Evolutionary conservation across 257 asterid genomes (phyloP).

Genomic region (Solanum sejunctum): DNA sequence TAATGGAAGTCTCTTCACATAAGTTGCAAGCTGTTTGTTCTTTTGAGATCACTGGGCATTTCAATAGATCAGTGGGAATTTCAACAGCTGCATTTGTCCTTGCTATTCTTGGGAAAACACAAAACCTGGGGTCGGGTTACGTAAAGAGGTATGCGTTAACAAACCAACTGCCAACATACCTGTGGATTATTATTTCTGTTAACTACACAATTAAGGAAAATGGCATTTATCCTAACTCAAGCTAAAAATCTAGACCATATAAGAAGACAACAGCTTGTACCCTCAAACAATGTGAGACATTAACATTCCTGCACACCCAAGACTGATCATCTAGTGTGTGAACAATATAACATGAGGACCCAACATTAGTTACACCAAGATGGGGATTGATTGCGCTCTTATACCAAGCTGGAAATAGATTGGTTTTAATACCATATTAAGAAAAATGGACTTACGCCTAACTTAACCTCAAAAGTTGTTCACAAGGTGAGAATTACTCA

Average conservation of each 20-base stretch:
- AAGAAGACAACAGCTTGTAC: background rate
- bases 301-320: background rate
- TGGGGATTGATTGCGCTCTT: background rate
- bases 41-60: slow-evolving; percentile 59
- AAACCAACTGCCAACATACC: background rate
- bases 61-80: slow-evolving; percentile 73
- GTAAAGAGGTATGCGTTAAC: slow-evolving; percentile 51
- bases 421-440: background rate
- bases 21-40: background rate
- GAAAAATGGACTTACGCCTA: background rate
- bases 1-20: background rate
- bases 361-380: background rate
- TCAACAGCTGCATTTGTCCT: slow-evolving; percentile 64
- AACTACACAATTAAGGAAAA: background rate
- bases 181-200: background rate
- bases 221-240: background rate
- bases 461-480: background rate
- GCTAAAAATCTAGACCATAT: background rate
- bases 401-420: background rate
- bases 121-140: slow-evolving; percentile 85
- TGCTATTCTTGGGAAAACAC: slow-evolving; percentile 83
- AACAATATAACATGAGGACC: background rate
- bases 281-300: background rate
- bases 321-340: background rate
- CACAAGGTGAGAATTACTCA: background rate